Evolutionary conservation across 1,139 yeast species (phyloP), one percentile per base, ranked within the genome.

Genomic region (Suhomyces coccinellae): DNA sequence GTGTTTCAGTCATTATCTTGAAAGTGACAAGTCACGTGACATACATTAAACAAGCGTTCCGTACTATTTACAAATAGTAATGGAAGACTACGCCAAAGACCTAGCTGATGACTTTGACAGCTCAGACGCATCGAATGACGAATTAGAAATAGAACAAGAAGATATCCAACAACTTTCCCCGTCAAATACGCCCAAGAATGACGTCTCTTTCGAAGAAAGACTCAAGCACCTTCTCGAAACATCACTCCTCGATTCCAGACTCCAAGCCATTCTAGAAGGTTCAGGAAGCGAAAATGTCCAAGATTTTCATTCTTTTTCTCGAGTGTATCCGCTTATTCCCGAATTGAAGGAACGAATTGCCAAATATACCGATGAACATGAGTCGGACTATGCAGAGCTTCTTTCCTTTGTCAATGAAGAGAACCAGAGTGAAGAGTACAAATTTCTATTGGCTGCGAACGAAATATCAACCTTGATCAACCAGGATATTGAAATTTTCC

Each of bases 361-460:
- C 11, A 53, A 51, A 13, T 71, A 62, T 48, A 49, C 62, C 12
- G 53, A 58, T 34, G 52, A 53, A 12, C 55, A 56, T 17, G 62
- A 59, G 24, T 58, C 66, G 1, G 78, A 73, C 49, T 71, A 65
- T 49, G 53, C 66, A 39, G 69, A 69, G 28, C 59, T 73, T 13
- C 47, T 71, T 13, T 59, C 71, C 6, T 57, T 62, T 17, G 54
- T 71, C 9, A 64, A 64, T 40, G 58, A 67, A 36, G 78, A 69
- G 26, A 54, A 52, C 38, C 60, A 56, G 33, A 57, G 57, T 17
- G 68, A 71, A 7, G 82, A 79, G 53, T 77, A 77, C 57, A 62
- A 68, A 28, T 72, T 86, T 39, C 65, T 87, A 8, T 68, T 78
- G 5, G 65, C 68, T 13, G 75, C 86, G 8, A 87, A 85, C 60